Percentiles rank a stretch among this genome's conserved stretches.
These are phyloP conservation scores for Spirogloea muscicola DNA, from an alignment of 139 green algal genomes.

Conservation along the genomic window DNA sequence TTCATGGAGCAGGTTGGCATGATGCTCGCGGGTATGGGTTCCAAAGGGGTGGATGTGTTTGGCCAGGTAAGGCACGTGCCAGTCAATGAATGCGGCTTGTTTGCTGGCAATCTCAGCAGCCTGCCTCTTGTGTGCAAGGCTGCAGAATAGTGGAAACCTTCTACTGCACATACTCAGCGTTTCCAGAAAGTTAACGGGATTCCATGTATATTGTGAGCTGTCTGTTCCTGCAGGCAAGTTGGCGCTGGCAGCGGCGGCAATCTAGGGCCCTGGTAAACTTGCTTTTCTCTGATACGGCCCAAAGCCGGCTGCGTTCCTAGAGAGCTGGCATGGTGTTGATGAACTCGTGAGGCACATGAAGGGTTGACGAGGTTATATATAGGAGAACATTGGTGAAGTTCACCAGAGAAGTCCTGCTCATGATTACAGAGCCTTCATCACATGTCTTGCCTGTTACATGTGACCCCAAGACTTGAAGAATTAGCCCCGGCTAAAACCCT, in stretches of 20 bases:
- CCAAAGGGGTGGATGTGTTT: constrained; percentile 32
- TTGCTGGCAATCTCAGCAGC: background rate
- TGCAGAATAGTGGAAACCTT: background rate
- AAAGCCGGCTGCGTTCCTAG: background rate
- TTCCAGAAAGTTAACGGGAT: background rate
- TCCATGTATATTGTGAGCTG: constrained; percentile 12
- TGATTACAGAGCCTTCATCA: too few relatives aligned
- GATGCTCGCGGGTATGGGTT: constrained; percentile 36
- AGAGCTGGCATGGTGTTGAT: background rate
- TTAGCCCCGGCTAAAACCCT: too few relatives aligned
- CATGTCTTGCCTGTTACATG: too few relatives aligned
- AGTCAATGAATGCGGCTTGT: too few relatives aligned
- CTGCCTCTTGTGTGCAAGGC: background rate
- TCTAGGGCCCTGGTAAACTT: constrained; percentile 10
- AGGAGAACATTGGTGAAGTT: background rate
- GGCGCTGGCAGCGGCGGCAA: constrained; percentile 36
- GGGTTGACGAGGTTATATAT: background rate
- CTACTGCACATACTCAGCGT: background rate
- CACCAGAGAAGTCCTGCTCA: background rate
- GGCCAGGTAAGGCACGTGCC: constrained; percentile 1
- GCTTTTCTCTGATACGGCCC: background rate
- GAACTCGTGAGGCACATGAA: too few relatives aligned
- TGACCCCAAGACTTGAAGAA: too few relatives aligned
- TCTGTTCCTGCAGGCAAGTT: constrained; percentile 34
- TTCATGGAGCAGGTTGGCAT: constrained; percentile 13